Conservation (phyloP, 441 rosid genomes). For the Populus tomentosa region DNA sequence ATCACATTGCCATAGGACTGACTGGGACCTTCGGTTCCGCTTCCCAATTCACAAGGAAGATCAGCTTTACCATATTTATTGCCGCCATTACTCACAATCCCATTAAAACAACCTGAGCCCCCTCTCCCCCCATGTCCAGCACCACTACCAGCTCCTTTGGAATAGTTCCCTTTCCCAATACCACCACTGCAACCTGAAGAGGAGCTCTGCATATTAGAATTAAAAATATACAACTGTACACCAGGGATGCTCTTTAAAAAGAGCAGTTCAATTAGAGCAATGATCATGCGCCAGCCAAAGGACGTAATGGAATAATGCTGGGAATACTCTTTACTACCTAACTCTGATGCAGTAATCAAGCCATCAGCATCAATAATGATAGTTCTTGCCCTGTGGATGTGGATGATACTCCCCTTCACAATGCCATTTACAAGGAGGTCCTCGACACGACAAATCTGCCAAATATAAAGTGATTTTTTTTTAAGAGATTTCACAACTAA, state of each 20-base stretch:
- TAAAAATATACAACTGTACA: slow-evolving; percentile 10
- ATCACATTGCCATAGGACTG: slow-evolving; percentile 54
- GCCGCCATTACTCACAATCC: slow-evolving; percentile 83
- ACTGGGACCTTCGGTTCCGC: slow-evolving; percentile 90
- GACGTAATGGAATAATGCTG: slow-evolving; percentile 1
- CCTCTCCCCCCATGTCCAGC: slow-evolving; percentile 99
- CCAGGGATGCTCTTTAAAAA: background rate
- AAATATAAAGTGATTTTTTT: slow-evolving; percentile 3
- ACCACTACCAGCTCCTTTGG: slow-evolving; percentile 94
- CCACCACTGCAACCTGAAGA: slow-evolving; percentile 91
- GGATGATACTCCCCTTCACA: slow-evolving; percentile 86
- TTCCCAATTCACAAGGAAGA: slow-evolving; percentile 97
- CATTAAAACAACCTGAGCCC: slow-evolving; percentile 90
- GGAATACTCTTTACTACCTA: slow-evolving; percentile 47
- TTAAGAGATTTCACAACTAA: slow-evolving; percentile 1
- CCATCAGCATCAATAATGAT: slow-evolving; percentile 69
- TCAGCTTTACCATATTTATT: slow-evolving; percentile 78
- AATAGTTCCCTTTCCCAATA: slow-evolving; percentile 81
- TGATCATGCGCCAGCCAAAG: too few species aligned
- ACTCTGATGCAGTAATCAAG: slow-evolving; percentile 74
- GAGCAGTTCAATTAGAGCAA: slow-evolving; percentile 7
- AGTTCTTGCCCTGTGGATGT: slow-evolving; percentile 89
- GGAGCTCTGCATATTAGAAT: slow-evolving; percentile 18
- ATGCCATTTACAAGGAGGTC: slow-evolving; percentile 88
- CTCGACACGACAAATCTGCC: slow-evolving; percentile 95